phyloP scores from a whole-genome alignment of 805 yeast genomes.

The Kuraishia cidri region DNA sequence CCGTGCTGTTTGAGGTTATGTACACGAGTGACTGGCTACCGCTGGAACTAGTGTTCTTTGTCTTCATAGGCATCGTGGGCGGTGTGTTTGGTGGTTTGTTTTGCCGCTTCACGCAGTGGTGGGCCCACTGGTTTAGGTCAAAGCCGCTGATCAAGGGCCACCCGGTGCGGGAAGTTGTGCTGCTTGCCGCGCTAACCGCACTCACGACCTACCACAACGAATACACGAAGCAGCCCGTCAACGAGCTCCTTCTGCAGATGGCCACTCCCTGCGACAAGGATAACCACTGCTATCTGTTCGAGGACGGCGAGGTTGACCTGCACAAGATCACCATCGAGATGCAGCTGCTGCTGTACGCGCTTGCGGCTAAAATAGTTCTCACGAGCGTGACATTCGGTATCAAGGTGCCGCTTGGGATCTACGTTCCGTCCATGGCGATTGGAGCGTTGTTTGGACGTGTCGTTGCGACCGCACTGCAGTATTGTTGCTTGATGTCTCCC shows the following conservation, averaged over 20 bases:
- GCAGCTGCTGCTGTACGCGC: conserved; percentile 25
- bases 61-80: conserved; percentile 40
- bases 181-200: conserved; percentile 36
- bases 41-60: conserved; percentile 33
- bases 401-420: conserved; percentile 52
- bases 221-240: conserved; percentile 36
- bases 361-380: conserved; percentile 31
- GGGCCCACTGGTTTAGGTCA: conserved; percentile 30
- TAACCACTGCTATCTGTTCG: conserved; percentile 16
- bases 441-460: conserved; percentile 53
- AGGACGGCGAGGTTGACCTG: conserved; percentile 6
- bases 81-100: conserved; percentile 45
- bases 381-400: conserved; percentile 49
- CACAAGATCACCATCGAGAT: conserved; percentile 22
- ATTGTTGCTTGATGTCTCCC: conserved; percentile 20
- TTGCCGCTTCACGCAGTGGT: conserved; percentile 35
- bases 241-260: conserved; percentile 38
- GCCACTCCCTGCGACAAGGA: conserved; percentile 37
- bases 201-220: conserved; percentile 36
- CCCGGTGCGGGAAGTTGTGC: conserved; percentile 35
- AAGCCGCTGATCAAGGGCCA: conserved; percentile 20
- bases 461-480: conserved; percentile 33
- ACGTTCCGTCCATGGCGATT: conserved; percentile 55
- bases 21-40: conserved; percentile 45
- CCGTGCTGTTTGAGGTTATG: conserved; percentile 42